Conservation (phyloP, 2,329 filamentous ascomycete genomes). For the Beauveria caledonica region DNA sequence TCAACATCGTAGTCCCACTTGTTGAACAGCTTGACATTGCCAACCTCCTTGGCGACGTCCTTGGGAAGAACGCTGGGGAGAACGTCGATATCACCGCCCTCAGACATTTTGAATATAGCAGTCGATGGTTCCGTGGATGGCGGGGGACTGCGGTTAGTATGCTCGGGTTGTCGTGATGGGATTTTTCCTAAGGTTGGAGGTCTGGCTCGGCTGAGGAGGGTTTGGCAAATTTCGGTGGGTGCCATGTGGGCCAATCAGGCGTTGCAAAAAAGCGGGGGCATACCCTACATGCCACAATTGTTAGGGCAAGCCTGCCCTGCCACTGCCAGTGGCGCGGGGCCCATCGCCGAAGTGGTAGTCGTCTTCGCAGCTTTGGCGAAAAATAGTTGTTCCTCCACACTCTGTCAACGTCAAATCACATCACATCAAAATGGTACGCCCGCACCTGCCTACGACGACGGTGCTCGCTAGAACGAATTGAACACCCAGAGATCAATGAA, state of each 20-base stretch:
- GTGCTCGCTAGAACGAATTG: conserved; percentile 10
- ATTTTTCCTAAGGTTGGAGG: conserved; percentile 28
- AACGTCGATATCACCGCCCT: conserved; percentile 86
- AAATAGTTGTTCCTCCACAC: conserved; percentile 26
- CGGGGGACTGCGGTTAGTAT: conserved; percentile 30
- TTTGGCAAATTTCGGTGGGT: conserved; percentile 30
- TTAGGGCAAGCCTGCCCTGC: conserved; percentile 37
- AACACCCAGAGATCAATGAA: conserved; percentile 11
- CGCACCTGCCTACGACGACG: conserved; percentile 9
- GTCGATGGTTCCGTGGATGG: conserved; percentile 30
- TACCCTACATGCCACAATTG: conserved; percentile 21
- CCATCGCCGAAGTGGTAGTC: conserved; percentile 20
- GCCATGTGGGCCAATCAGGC: conserved; percentile 28
- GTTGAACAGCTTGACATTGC: conserved; percentile 94
- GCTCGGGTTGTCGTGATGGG: conserved; percentile 29
- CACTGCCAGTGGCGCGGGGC: conserved; percentile 15
- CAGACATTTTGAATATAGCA: conserved; percentile 69
- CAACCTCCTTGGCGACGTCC: conserved; percentile 83
- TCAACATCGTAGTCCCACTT: conserved; percentile 98
- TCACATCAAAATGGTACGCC: conserved; percentile 37
- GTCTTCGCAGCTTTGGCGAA: conserved; percentile 21
- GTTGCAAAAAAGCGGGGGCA: conserved; percentile 19
- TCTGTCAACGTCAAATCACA: conserved; percentile 31
- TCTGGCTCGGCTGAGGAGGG: conserved; percentile 23
- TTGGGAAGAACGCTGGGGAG: conserved; percentile 81